A percentile compares a stretch with the other conserved stretches of the same genome.
phyloP scores from a whole-genome alignment of 148 eudicot genomes.

The Rhododendron kiyosumense region DNA sequence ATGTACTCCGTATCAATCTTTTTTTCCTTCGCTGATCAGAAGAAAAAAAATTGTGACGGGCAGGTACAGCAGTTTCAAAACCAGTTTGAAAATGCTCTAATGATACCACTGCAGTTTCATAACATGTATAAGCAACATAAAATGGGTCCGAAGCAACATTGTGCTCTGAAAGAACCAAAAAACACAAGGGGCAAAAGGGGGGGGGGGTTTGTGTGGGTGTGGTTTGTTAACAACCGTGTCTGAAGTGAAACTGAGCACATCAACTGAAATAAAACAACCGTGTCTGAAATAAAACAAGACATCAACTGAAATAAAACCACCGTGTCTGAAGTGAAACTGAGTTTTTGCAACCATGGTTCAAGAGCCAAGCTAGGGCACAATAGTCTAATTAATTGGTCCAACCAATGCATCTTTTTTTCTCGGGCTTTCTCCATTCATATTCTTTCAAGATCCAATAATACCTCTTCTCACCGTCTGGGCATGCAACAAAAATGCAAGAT shows the following conservation, averaged over 20 bases:
- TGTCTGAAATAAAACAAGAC: too few relatives aligned
- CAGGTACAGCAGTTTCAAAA: neutral
- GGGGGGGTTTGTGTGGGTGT: too few relatives aligned
- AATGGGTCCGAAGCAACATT: neutral
- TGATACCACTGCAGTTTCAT: neutral
- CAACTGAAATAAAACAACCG: neutral
- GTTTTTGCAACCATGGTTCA: neutral
- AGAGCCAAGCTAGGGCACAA: neutral
- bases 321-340: neutral
- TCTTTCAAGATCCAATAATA: neutral
- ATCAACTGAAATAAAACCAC: neutral
- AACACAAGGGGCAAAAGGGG: neutral
- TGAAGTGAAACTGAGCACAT: neutral
- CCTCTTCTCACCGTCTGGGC: neutral
- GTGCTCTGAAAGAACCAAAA: too few relatives aligned
- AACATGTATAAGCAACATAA: neutral
- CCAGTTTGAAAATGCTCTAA: neutral
- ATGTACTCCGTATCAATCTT: neutral
- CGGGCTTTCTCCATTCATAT: neutral
- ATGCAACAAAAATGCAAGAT: neutral
- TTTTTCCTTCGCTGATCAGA: neutral
- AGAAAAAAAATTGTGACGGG: neutral
- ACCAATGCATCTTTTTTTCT: neutral
- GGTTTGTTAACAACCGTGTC: too few relatives aligned
- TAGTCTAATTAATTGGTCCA: neutral